phyloP scores from a whole-genome alignment of 169 alveolate species.

The Cryptosporidium ubiquitum region DNA sequence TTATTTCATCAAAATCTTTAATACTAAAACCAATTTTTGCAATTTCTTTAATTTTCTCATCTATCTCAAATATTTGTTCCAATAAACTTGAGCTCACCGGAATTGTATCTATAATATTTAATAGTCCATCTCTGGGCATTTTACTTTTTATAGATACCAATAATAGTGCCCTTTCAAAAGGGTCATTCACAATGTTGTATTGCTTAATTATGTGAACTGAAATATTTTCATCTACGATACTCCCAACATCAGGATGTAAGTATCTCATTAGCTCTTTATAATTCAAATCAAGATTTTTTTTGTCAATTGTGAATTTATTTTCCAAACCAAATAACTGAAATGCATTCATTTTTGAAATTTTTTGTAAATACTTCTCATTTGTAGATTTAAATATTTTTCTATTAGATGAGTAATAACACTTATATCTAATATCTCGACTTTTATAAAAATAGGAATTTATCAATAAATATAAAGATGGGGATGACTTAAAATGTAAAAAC shows the following conservation, averaged over 20 bases:
- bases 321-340: slow-evolving; percentile 53
- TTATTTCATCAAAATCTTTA: slow-evolving; percentile 7
- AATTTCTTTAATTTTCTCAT: slow-evolving; percentile 1
- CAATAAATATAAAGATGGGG: not conserved
- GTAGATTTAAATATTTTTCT: not conserved
- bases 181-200: slow-evolving; percentile 26
- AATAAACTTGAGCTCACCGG: not conserved
- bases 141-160: not conserved
- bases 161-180: slow-evolving; percentile 62
- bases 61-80: slow-evolving; percentile 18
- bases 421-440: not conserved
- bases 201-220: slow-evolving; percentile 8
- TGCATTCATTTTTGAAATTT: slow-evolving; percentile 33
- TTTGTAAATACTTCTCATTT: not conserved
- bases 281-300: slow-evolving; percentile 1
- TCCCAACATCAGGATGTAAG: slow-evolving; percentile 35
- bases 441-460: not conserved
- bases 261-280: slow-evolving; percentile 39
- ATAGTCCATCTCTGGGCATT: not conserved
- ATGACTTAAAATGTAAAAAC: not conserved
- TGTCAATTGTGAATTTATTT: slow-evolving; percentile 5
- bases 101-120: slow-evolving; percentile 6
- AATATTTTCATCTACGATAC: not conserved
- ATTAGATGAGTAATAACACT: not conserved
- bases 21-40: not conserved